Evolutionary conservation across 768 basidiomycete genomes (phyloP), one percentile per base, ranked within the genome.

Genomic region (Agaricus subrufescens): DNA sequence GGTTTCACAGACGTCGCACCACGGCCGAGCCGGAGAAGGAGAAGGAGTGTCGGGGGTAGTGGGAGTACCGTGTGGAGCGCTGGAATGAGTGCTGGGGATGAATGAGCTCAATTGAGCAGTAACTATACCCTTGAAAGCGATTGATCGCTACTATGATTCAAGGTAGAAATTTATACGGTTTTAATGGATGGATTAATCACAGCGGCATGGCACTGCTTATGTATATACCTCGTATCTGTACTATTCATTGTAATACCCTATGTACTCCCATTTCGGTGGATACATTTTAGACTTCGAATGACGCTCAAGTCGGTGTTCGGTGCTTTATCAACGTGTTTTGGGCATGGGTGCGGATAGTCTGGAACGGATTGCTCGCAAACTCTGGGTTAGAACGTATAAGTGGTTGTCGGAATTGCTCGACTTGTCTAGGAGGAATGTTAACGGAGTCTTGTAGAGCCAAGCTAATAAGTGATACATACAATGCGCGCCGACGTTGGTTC

Each of bases 51-150:
- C 25, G 81, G 83, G 39, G 87, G 85, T 7, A 87, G 86, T 59
- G 81, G 82, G 38, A 85, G 84, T 61, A 93, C 91, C 1, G 87
- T 93, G 29, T 93, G 87, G 86, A 92, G 91, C 66, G 90, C 90
- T 50, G 90, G 90, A 31, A 85, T 89, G 85, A 83, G 84, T 61
- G 85, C 79, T 27, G 84, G 74, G 44, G 81, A 84, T 40, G 74
- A 73, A 34, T 64, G 46, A 39, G 43, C 40, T 34, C 46, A 10
- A 23, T 19, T 38, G 9, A 26, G 14, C 37, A 14, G 30, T 26
- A 23, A 9, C 10, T 9, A 45, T 46, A 38, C 44, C 44, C 30
- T 30, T 25, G 40, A 34, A 34, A 34, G 34, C 34, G 34, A 11
- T 34, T 8, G 11, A 34, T 34, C 34, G 2, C 34, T 34, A 34